Conservation (phyloP, 345 rosid species). For the Salix koriyanagi region DNA sequence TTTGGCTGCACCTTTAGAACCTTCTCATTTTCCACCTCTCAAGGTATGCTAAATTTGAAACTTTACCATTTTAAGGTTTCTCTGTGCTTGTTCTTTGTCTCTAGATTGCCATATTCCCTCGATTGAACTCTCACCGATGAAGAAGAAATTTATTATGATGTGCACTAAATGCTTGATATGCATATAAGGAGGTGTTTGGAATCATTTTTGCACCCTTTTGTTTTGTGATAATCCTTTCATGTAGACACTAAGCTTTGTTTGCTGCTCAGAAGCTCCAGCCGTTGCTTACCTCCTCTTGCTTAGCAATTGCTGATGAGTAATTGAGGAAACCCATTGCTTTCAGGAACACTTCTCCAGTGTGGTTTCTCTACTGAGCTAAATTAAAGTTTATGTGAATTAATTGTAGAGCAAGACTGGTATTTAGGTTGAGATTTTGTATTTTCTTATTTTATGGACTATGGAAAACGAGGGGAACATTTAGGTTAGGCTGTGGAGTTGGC, state of each 20-base stretch:
- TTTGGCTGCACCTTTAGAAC: constrained; percentile 69
- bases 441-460: background rate
- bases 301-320: background rate
- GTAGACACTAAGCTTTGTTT: background rate
- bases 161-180: background rate
- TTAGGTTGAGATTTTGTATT: background rate
- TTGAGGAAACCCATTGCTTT: background rate
- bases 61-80: background rate
- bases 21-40: constrained; percentile 79
- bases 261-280: background rate
- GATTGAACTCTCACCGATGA: background rate
- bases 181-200: background rate
- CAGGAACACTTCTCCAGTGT: background rate
- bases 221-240: background rate
- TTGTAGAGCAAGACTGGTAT: background rate
- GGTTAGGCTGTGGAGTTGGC: background rate
- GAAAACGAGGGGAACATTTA: background rate
- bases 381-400: no score
- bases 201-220: background rate
- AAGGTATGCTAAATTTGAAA: constrained; percentile 40
- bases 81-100: background rate
- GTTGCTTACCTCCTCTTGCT: background rate
- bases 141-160: background rate
- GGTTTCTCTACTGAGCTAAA: background rate
- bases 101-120: background rate